Evolutionary conservation across 1,284 basidiomycete genomes (phyloP).

Genomic region (Tremellales sp.): DNA sequence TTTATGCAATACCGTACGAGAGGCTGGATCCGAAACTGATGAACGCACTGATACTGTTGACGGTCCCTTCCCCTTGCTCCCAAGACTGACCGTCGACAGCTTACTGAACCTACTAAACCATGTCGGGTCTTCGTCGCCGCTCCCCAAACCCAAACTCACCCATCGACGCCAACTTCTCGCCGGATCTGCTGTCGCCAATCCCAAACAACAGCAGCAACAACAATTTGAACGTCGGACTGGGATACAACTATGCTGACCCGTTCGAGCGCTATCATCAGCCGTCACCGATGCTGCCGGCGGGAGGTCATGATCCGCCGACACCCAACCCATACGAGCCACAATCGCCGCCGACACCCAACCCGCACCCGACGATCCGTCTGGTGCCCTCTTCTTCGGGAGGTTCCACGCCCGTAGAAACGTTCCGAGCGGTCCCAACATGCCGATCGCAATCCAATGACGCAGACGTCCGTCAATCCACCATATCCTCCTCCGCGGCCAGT

Average conservation of each 20-base stretch:
- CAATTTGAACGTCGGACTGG: background rate
- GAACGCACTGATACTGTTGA: too few relatives aligned
- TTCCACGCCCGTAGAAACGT: background rate
- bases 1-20: too few relatives aligned
- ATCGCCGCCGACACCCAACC: background rate
- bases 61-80: background rate
- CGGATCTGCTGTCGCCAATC: slow-evolving; percentile 13
- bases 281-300: slow-evolving; percentile 4
- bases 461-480: background rate
- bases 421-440: slow-evolving; percentile 6
- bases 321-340: background rate
- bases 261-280: slow-evolving; percentile 11
- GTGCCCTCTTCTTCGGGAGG: slow-evolving; percentile 6
- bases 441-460: slow-evolving; percentile 19
- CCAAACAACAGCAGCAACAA: slow-evolving; percentile 2
- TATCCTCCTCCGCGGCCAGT: slow-evolving; percentile 1
- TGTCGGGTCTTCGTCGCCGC: slow-evolving; percentile 18
- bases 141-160: slow-evolving; percentile 29
- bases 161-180: slow-evolving; percentile 9
- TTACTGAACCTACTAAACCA: too few relatives aligned
- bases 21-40: too few relatives aligned
- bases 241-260: slow-evolving; percentile 7
- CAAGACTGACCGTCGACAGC: too few relatives aligned
- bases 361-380: slow-evolving; percentile 15
- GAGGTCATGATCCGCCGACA: background rate